Percentiles rank a stretch among this genome's conserved stretches.
Evolutionary conservation across 148 eudicot species (phyloP).

Genomic region (Polygonum maritimum): DNA sequence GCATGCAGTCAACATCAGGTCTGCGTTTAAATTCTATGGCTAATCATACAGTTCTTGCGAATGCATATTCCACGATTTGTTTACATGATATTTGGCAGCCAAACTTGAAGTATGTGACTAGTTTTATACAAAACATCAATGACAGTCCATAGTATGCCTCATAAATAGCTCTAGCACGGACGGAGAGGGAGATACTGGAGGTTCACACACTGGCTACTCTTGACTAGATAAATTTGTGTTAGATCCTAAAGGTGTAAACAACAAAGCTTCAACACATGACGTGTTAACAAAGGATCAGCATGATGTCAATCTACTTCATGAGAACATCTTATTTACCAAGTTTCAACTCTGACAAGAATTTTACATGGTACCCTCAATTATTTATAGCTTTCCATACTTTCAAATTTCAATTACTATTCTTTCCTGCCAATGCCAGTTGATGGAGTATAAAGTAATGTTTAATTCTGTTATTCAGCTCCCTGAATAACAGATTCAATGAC

Average conservation of each 20-base stretch:
- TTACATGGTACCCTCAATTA: not conserved
- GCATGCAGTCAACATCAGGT: not conserved
- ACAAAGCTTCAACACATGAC: too few relatives aligned
- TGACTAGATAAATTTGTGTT: not conserved
- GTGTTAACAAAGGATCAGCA: not conserved
- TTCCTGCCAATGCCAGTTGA: not conserved
- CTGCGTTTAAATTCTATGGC: not conserved
- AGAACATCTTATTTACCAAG: not conserved
- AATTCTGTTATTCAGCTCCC: not conserved
- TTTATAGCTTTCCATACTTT: not conserved
- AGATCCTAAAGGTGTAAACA: not conserved
- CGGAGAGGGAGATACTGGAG: not conserved
- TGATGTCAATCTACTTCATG: not conserved
- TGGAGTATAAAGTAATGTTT: not conserved
- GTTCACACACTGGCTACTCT: not conserved
- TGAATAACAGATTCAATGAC: not conserved
- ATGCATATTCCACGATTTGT: not conserved
- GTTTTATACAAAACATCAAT: not conserved
- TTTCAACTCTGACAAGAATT: not conserved
- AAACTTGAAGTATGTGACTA: not conserved
- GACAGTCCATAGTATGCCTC: not conserved
- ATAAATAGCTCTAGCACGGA: not conserved
- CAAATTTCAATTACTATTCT: not conserved
- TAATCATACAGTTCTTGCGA: not conserved
- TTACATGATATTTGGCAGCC: not conserved